Percentiles rank a stretch among this genome's conserved stretches.
phyloP scores from a whole-genome alignment of 495 filamentous ascomycete species.

The Penicillium psychrofluorescens region DNA sequence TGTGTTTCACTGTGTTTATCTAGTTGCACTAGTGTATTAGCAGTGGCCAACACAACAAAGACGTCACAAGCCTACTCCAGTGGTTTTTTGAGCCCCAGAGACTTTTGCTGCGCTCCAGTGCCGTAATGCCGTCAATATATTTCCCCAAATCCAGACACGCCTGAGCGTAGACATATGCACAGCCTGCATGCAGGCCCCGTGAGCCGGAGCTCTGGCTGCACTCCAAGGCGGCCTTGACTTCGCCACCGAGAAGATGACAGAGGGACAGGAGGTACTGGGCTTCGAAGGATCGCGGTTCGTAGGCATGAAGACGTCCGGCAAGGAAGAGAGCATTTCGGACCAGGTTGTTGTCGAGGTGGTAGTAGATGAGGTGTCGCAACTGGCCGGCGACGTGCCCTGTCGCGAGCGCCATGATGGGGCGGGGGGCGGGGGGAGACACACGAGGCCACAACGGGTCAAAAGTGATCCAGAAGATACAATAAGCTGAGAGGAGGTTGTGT shows the following conservation, averaged over 20 bases:
- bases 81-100: conserved; percentile 65
- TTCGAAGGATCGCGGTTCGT: conserved; percentile 72
- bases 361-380: conserved; percentile 78
- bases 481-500: too few species aligned
- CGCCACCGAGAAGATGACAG: conserved; percentile 74
- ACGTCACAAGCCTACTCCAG: conserved; percentile 50
- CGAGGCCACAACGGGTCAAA: neutral
- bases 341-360: conserved; percentile 87
- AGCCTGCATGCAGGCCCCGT: conserved; percentile 70
- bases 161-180: conserved; percentile 86
- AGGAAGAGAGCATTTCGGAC: conserved; percentile 86
- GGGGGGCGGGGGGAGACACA: conserved; percentile 4
- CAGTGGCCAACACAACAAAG: neutral
- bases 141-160: conserved; percentile 73
- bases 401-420: conserved; percentile 58
- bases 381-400: conserved; percentile 62
- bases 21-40: conserved; percentile 13
- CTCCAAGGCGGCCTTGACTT: conserved; percentile 69
- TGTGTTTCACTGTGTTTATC: conserved; percentile 61
- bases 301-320: conserved; percentile 74
- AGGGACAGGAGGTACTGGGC: conserved; percentile 75
- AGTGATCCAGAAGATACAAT: too few species aligned
- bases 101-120: conserved; percentile 65
- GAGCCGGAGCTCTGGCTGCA: conserved; percentile 54
- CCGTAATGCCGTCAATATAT: conserved; percentile 70